A percentile compares a stretch with the other conserved stretches of the same genome.
These are phyloP conservation scores for Croton laevigatus DNA, from an alignment of 441 rosid genomes.

Conservation along the genomic window DNA sequence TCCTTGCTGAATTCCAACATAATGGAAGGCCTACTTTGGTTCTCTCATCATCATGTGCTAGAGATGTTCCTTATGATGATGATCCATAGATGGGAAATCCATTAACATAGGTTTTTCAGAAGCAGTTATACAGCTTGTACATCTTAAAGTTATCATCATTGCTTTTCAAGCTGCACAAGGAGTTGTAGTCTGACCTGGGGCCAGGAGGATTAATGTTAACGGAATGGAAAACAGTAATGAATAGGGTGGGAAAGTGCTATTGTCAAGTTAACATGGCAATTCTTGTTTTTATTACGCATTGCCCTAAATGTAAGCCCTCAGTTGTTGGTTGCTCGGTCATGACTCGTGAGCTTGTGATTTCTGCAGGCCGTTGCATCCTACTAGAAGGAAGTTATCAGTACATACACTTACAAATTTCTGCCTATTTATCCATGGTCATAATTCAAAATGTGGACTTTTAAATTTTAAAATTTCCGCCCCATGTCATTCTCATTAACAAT, in stretches of 20 bases:
- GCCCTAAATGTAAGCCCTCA: neutral
- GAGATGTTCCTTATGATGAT: constrained; percentile 61
- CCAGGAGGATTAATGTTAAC: neutral
- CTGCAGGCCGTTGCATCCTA: neutral
- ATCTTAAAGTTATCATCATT: neutral
- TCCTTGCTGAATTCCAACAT: constrained; percentile 51
- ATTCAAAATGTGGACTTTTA: neutral
- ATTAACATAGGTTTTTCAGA: neutral
- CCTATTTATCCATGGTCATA: neutral
- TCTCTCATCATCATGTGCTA: constrained; percentile 36
- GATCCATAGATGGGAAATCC: constrained; percentile 56
- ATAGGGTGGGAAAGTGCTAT: neutral
- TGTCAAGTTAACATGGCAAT: neutral
- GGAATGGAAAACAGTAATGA: neutral
- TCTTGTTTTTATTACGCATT: neutral
- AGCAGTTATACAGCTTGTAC: neutral
- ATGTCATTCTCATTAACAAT: neutral
- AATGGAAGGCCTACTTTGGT: constrained; percentile 57
- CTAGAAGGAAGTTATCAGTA: neutral
- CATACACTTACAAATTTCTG: neutral
- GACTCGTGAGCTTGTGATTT: neutral
- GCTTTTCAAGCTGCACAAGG: neutral
- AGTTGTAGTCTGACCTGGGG: neutral
- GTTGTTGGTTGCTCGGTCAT: neutral
- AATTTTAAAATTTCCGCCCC: neutral